Percentiles rank a stretch among this genome's conserved stretches.
phyloP scores from a whole-genome alignment of 2,329 filamentous ascomycete species.

The Paecilomyces sp. region DNA sequence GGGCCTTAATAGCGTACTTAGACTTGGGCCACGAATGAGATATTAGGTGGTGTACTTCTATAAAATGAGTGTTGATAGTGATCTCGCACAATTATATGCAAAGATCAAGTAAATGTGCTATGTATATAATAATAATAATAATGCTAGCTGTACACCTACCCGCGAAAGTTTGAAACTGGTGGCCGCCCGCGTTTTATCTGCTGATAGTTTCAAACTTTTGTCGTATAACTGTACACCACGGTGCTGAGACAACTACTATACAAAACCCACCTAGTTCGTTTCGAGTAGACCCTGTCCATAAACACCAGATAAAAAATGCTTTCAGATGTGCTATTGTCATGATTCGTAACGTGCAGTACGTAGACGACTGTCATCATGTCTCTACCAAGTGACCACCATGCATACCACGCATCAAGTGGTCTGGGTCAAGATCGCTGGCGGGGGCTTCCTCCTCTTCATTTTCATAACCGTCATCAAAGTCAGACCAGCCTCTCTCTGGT shows the following conservation, averaged over 20 bases:
- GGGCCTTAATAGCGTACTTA: too few relatives aligned
- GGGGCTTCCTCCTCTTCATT: not conserved
- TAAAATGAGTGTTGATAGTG: too few relatives aligned
- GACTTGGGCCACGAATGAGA: too few relatives aligned
- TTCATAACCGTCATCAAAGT: constrained; percentile 16
- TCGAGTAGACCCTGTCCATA: not conserved
- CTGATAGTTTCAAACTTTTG: too few relatives aligned
- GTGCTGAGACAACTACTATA: not conserved
- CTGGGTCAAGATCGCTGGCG: not conserved
- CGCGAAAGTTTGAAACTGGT: too few relatives aligned
- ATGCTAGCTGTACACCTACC: not conserved
- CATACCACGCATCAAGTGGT: not conserved
- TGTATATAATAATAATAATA: not conserved
- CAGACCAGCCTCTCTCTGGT: constrained; percentile 31
- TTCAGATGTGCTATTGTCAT: not conserved
- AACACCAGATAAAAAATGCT: not conserved
- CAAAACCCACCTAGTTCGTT: not conserved
- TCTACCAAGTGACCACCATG: not conserved
- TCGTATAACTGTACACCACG: not conserved
- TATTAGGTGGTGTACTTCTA: too few relatives aligned
- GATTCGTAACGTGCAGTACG: not conserved
- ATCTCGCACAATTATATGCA: not conserved
- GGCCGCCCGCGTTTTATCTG: too few relatives aligned
- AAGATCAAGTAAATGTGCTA: not conserved
- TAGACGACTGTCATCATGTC: not conserved